Evolutionary conservation across 352 stramenopile species (phyloP), one percentile per base, ranked within the genome.

Genomic region (Globisporangium apiculatum): DNA sequence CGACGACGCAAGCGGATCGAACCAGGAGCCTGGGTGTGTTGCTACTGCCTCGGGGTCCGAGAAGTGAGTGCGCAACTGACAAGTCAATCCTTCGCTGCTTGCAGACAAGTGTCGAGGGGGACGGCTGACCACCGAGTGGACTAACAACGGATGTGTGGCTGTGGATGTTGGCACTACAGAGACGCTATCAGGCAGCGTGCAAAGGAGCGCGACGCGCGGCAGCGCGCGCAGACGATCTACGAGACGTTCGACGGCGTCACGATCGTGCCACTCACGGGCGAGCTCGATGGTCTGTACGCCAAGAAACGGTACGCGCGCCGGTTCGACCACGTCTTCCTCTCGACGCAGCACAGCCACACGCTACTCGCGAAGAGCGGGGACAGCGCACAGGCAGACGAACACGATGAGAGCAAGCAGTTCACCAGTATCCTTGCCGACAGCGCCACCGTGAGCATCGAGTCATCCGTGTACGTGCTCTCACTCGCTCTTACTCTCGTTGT

Each of bases 291-390:
- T 47, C 50, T 91, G 18, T 84, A 79, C 51, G 57, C 51, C 4
- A 89, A 86, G 58, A 84, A 86, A 51, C 72, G 79, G 17, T 94
- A 94, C 55, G 41, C 63, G 3, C 61, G 64, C 5, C 54, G 71
- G 14, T 94, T 94, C 51, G 71, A 91, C 57, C 68, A 86, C 48
- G 78, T 75, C 5, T 89, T 89, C 46, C 55, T 91, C 10, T 89
- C 81, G 1, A 76, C 75, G 0, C 81, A 89, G 47, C 70, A 86
- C 38, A 79, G 62, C 36, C 76, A 87, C 55, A 73, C 54, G 46
- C 57, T 91, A 2, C 72, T 87, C 43, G 60, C 61, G 37, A 51
- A 1, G 3, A 17, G n/a, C 17, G 38, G 31, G 9, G 31, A 14
- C 40, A 12, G 11, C 40, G 40, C 40, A 14, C 40, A 43, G 40